A percentile compares a stretch with the other conserved stretches of the same genome.
Conservation (phyloP, 768 basidiomycete species). For the Xerocomus potaroensis region DNA sequence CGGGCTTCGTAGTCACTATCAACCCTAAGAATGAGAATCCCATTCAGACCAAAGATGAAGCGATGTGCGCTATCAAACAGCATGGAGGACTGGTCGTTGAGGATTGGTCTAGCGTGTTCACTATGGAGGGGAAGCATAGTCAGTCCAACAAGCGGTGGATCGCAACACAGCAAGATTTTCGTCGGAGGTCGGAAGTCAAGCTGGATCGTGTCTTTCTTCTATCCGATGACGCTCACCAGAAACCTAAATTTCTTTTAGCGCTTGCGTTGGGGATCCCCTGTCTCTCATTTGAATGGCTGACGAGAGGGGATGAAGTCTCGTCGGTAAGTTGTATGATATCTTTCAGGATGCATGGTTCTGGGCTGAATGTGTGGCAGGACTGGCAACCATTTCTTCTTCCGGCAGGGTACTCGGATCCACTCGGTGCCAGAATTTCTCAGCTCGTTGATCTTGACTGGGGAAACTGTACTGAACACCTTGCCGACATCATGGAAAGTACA, state of each 20-base stretch:
- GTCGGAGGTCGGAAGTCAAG: slow-evolving; percentile 37
- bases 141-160: slow-evolving; percentile 49
- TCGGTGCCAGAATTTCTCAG: slow-evolving; percentile 43
- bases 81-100: slow-evolving; percentile 58
- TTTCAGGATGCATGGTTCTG: slow-evolving; percentile 6
- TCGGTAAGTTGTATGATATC: slow-evolving; percentile 16
- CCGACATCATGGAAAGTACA: slow-evolving; percentile 53
- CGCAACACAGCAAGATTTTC: slow-evolving; percentile 44
- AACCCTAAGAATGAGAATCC: slow-evolving; percentile 34
- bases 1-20: slow-evolving; percentile 59
- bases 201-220: slow-evolving; percentile 56
- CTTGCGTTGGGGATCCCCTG: slow-evolving; percentile 87
- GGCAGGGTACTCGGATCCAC: slow-evolving; percentile 42
- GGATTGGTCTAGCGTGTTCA: slow-evolving; percentile 55
- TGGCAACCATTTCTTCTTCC: slow-evolving; percentile 63
- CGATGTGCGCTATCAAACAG: slow-evolving; percentile 41
- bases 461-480: slow-evolving; percentile 46
- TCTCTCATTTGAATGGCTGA: slow-evolving; percentile 52
- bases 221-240: slow-evolving; percentile 61
- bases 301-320: slow-evolving; percentile 28
- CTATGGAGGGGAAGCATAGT: slow-evolving; percentile 49
- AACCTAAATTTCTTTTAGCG: slow-evolving; percentile 77
- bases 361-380: slow-evolving; percentile 32
- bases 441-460: slow-evolving; percentile 48
- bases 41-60: slow-evolving; percentile 39